Conservation (phyloP, 2,329 filamentous ascomycete species). For the Venturia effusa region DNA sequence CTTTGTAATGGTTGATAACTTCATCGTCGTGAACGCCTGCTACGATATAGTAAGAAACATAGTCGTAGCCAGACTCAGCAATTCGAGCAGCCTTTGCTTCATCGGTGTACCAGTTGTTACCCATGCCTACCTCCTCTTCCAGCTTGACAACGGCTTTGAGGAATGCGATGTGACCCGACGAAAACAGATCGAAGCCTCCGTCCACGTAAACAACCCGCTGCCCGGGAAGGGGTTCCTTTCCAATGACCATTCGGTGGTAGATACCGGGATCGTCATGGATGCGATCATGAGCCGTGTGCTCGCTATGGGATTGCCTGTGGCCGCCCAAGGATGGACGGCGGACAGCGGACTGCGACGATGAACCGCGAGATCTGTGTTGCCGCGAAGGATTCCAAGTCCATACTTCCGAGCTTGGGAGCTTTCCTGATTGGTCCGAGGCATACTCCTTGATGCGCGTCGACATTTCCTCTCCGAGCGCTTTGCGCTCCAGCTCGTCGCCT, state of each 20-base stretch:
- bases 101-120: constrained; percentile 64
- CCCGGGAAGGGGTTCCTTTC: constrained; percentile 59
- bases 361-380: constrained; percentile 26
- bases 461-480: constrained; percentile 56
- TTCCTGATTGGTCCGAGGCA: constrained; percentile 74
- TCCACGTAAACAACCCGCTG: constrained; percentile 92
- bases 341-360: not conserved
- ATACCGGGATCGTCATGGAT: constrained; percentile 15
- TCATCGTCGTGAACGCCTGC: constrained; percentile 90
- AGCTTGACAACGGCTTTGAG: constrained; percentile 62
- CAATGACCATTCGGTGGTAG: constrained; percentile 59
- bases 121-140: constrained; percentile 58
- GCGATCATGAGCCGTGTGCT: not conserved
- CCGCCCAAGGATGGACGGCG: not conserved
- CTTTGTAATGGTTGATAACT: constrained; percentile 94
- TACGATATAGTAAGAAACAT: constrained; percentile 75
- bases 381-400: constrained; percentile 65
- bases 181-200: constrained; percentile 93
- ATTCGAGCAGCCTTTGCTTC: constrained; percentile 52
- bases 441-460: constrained; percentile 70
- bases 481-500: constrained; percentile 57
- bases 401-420: constrained; percentile 67
- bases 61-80: constrained; percentile 56
- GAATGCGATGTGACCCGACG: constrained; percentile 93
- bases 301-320: constrained; percentile 2